Percentiles rank a stretch among this genome's conserved stretches.
phyloP scores from a whole-genome alignment of 208 protist genomes.

The Leishmania arabica region DNA sequence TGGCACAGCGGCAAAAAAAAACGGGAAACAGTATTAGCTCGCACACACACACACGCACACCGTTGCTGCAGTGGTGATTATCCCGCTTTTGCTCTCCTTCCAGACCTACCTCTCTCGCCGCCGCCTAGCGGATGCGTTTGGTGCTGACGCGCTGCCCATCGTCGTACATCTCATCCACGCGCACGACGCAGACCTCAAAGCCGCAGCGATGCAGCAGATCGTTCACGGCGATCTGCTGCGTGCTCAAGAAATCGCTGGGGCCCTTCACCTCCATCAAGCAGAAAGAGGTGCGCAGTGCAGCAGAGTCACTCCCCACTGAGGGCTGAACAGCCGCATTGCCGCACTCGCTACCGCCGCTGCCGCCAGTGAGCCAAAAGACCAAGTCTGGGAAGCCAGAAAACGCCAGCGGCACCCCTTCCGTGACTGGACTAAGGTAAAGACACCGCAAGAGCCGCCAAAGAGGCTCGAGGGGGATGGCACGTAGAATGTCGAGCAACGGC shows the following conservation, averaged over 20 bases:
- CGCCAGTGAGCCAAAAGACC: slow-evolving; percentile 52
- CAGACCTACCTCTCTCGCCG: neutral
- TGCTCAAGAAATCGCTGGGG: slow-evolving; percentile 68
- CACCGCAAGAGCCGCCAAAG: slow-evolving; percentile 64
- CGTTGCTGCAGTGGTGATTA: neutral
- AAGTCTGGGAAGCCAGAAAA: slow-evolving; percentile 86
- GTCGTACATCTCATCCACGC: slow-evolving; percentile 87
- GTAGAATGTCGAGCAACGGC: slow-evolving; percentile 61
- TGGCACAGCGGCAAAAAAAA: neutral
- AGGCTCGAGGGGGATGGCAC: slow-evolving; percentile 43
- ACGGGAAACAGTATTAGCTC: neutral
- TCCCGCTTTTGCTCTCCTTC: neutral
- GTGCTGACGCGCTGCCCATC: slow-evolving; percentile 19
- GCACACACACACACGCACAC: neutral
- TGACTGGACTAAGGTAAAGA: slow-evolving; percentile 48
- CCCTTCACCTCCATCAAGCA: slow-evolving; percentile 83
- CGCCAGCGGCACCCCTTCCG: slow-evolving; percentile 49
- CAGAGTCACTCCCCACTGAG: neutral
- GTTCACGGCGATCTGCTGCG: slow-evolving; percentile 67
- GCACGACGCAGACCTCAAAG: slow-evolving; percentile 83
- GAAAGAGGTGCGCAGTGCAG: slow-evolving; percentile 24
- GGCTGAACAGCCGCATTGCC: neutral
- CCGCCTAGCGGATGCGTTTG: slow-evolving; percentile 20
- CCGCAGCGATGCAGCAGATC: slow-evolving; percentile 68
- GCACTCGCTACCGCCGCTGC: neutral